These are phyloP conservation scores for Sphaceloma murrayae DNA, from an alignment of 2,329 filamentous ascomycete genomes.

Conservation along the genomic window DNA sequence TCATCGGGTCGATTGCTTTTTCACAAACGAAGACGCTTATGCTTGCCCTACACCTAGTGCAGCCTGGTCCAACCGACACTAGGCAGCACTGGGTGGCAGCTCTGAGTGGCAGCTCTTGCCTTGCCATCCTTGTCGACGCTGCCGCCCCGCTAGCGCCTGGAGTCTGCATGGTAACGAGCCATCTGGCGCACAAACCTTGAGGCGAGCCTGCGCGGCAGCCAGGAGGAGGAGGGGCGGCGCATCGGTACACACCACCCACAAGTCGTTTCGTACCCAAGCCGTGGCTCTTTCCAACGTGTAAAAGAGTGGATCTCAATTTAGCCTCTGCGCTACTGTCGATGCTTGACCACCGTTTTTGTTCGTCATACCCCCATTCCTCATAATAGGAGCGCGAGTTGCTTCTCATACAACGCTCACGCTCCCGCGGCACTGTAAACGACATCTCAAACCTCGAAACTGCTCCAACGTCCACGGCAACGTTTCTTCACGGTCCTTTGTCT, in stretches of 20 bases:
- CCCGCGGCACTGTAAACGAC: slow-evolving; percentile 11
- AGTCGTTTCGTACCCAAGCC: slow-evolving; percentile 16
- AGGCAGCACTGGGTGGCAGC: slow-evolving; percentile 17
- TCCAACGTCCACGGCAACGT: slow-evolving; percentile 13
- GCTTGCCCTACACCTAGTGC: slow-evolving; percentile 15
- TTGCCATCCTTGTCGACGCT: slow-evolving; percentile 16
- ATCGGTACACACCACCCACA: slow-evolving; percentile 11
- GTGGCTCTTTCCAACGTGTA: slow-evolving; percentile 15
- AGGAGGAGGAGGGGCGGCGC: slow-evolving; percentile 11
- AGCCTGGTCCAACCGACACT: slow-evolving; percentile 16
- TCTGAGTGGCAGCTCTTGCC: slow-evolving; percentile 13
- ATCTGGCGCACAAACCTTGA: slow-evolving; percentile 12
- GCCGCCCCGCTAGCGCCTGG: slow-evolving; percentile 14
- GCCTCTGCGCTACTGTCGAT: slow-evolving; percentile 11
- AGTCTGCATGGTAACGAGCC: slow-evolving; percentile 13
- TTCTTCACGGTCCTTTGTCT: slow-evolving; percentile 17
- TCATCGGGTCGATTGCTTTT: slow-evolving; percentile 16
- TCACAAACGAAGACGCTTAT: slow-evolving; percentile 15
- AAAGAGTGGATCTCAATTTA: slow-evolving; percentile 16
- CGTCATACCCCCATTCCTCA: slow-evolving; percentile 16
- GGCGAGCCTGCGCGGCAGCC: slow-evolving; percentile 12
- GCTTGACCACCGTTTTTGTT: slow-evolving; percentile 17
- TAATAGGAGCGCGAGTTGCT: slow-evolving; percentile 12
- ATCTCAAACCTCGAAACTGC: slow-evolving; percentile 14
- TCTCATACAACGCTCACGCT: slow-evolving; percentile 14